These are phyloP conservation scores for Leptographium procerum DNA, from an alignment of 2,329 filamentous ascomycete species.

Conservation along the genomic window DNA sequence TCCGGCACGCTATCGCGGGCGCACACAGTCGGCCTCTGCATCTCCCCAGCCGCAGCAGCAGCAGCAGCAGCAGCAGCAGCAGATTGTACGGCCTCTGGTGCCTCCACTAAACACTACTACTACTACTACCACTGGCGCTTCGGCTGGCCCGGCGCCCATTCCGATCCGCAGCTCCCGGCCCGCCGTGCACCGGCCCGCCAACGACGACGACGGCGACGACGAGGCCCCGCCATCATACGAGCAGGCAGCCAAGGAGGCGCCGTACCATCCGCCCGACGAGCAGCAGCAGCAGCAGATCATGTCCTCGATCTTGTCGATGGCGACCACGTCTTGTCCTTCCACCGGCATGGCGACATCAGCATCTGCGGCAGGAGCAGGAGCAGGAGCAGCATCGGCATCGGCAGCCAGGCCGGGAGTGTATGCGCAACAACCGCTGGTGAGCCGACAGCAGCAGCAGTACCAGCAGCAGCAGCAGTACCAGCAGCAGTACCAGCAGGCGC, in stretches of 20 bases:
- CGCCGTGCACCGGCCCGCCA: conserved; percentile 24
- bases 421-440: neutral
- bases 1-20: neutral
- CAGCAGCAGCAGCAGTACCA: neutral
- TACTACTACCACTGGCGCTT: neutral
- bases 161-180: conserved; percentile 2
- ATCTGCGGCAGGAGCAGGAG: no score
- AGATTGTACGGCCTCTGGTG: neutral
- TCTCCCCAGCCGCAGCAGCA: conserved; percentile 2
- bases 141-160: no score
- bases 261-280: conserved; percentile 40
- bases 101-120: neutral
- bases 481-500: neutral
- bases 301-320: neutral
- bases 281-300: conserved; percentile 19
- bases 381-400: no score
- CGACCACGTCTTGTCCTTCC: neutral
- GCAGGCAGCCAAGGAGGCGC: conserved; percentile 39
- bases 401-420: neutral
- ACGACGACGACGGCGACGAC: conserved; percentile 25
- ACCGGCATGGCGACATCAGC: no score
- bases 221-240: conserved; percentile 48
- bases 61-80: neutral
- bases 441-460: neutral
- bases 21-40: neutral